phyloP scores from a whole-genome alignment of 2,329 filamentous ascomycete species.

The Emergomyces pasteurianus region DNA sequence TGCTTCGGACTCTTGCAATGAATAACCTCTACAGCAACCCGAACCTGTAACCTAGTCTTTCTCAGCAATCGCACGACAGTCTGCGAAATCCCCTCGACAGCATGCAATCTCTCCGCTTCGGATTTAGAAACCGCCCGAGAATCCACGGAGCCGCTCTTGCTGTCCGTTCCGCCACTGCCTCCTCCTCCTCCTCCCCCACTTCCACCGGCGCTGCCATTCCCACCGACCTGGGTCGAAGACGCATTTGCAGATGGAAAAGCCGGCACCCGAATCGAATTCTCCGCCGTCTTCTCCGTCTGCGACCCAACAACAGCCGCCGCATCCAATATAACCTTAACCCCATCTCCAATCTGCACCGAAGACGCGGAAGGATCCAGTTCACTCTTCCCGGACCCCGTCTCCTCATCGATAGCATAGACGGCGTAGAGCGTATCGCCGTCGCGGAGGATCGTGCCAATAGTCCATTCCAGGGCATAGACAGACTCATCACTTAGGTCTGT shows the following conservation, averaged over 20 bases:
- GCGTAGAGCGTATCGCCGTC: constrained; percentile 90
- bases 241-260: constrained; percentile 8
- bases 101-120: constrained; percentile 68
- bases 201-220: constrained; percentile 25
- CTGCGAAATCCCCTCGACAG: constrained; percentile 73
- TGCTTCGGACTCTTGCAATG: constrained; percentile 98
- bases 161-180: constrained; percentile 24
- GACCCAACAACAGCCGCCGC: constrained; percentile 55
- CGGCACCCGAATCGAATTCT: constrained; percentile 17
- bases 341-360: constrained; percentile 53
- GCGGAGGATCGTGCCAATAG: constrained; percentile 83
- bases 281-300: constrained; percentile 45
- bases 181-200: neutral
- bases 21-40: constrained; percentile 88
- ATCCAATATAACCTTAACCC: constrained; percentile 62
- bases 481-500: constrained; percentile 92
- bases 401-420: constrained; percentile 89
- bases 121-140: constrained; percentile 44
- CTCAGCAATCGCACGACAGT: constrained; percentile 73
- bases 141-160: constrained; percentile 35
- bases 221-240: constrained; percentile 21
- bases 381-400: constrained; percentile 37
- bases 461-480: constrained; percentile 92
- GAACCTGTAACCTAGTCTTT: constrained; percentile 84
- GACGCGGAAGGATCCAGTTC: constrained; percentile 25